phyloP scores from a whole-genome alignment of 2,329 filamentous ascomycete species.

The Sporothrix inflata region DNA sequence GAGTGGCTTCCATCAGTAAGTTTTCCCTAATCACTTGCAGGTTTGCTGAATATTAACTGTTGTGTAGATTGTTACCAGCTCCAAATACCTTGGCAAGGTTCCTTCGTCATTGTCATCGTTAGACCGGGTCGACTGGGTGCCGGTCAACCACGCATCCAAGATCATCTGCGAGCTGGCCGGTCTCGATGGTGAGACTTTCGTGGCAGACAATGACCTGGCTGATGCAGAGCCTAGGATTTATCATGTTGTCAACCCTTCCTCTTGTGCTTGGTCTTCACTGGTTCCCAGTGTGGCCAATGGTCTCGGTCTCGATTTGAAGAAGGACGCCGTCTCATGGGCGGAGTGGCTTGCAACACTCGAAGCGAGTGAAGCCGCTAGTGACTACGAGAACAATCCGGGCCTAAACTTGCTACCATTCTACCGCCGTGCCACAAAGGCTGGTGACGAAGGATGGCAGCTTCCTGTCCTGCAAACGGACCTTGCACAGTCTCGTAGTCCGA shows the following conservation, averaged over 20 bases:
- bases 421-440: background rate
- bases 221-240: background rate
- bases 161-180: background rate
- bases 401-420: background rate
- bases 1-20: background rate
- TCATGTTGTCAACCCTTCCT: background rate
- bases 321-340: background rate
- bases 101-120: background rate
- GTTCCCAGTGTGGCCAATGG: background rate
- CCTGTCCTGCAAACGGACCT: background rate
- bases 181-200: background rate
- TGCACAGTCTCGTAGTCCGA: background rate
- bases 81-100: background rate
- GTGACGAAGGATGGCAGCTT: background rate
- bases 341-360: background rate
- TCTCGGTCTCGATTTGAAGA: background rate
- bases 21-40: background rate
- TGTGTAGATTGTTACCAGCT: background rate
- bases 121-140: background rate
- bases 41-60: background rate
- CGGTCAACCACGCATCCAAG: background rate
- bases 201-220: too few relatives aligned
- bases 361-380: background rate
- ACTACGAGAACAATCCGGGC: background rate
- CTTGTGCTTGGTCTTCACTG: background rate